Percentiles rank a stretch among this genome's conserved stretches.
phyloP scores from a whole-genome alignment of 306 rosid genomes.

The Glycyrrhiza uralensis region DNA sequence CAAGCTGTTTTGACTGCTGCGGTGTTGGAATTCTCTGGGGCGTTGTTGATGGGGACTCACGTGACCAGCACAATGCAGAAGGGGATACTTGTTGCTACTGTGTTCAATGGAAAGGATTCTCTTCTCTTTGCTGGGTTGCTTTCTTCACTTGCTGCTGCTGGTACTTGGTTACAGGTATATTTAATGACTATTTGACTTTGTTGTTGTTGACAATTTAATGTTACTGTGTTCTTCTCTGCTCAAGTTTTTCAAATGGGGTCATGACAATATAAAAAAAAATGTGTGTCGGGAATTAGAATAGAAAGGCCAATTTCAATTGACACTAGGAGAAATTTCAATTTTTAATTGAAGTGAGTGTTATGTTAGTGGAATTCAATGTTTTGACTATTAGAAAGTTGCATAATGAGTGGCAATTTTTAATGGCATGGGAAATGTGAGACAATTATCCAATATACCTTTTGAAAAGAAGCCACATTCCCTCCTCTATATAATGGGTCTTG shows the following conservation, averaged over 20 bases:
- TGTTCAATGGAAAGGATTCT: slow-evolving; percentile 73
- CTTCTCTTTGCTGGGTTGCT: slow-evolving; percentile 80
- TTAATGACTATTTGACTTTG: neutral
- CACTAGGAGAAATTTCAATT: neutral
- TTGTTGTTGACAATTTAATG: neutral
- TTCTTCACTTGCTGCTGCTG: slow-evolving; percentile 98
- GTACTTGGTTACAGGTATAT: slow-evolving; percentile 99
- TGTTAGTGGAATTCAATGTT: no score
- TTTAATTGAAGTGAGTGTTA: no score
- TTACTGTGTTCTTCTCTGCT: neutral
- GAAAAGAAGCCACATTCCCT: no score
- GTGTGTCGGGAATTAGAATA: neutral
- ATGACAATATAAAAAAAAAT: neutral
- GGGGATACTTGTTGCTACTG: slow-evolving; percentile 76
- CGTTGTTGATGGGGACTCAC: slow-evolving; percentile 82
- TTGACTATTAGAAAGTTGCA: no score
- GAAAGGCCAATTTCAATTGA: neutral
- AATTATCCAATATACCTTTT: no score
- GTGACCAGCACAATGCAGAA: slow-evolving; percentile 97
- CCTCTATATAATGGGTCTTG: no score
- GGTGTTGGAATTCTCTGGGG: slow-evolving; percentile 86
- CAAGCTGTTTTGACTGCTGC: slow-evolving; percentile 90
- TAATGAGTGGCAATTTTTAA: no score
- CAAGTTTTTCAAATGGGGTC: neutral
- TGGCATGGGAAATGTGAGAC: no score